Percentiles rank a stretch among this genome's conserved stretches.
phyloP scores from a whole-genome alignment of 2,329 filamentous ascomycete genomes.

The Emmonsiellopsis sp. region DNA sequence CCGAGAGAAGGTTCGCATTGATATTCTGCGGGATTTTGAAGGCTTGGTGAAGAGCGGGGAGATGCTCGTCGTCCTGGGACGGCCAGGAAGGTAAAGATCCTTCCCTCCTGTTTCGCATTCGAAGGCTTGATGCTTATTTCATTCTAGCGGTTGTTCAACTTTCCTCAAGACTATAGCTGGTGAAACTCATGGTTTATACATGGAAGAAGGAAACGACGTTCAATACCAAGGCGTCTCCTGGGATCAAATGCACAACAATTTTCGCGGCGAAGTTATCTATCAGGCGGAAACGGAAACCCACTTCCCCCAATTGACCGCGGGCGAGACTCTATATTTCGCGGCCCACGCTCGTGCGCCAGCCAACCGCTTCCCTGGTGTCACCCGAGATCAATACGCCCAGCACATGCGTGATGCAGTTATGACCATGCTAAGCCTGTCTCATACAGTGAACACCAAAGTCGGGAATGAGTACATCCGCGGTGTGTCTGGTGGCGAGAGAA shows the following conservation, averaged over 20 bases:
- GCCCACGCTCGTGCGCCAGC: slow-evolving; percentile 80
- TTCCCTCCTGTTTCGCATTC: neutral
- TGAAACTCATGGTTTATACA: slow-evolving; percentile 72
- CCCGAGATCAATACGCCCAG: slow-evolving; percentile 25
- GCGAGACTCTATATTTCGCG: slow-evolving; percentile 78
- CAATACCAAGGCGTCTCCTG: slow-evolving; percentile 59
- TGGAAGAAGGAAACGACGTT: slow-evolving; percentile 62
- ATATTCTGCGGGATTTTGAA: slow-evolving; percentile 57
- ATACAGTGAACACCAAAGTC: slow-evolving; percentile 76
- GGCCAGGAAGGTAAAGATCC: slow-evolving; percentile 31
- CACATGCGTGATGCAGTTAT: slow-evolving; percentile 39
- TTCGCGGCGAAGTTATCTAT: slow-evolving; percentile 76
- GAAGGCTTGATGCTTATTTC: neutral
- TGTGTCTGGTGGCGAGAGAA: slow-evolving; percentile 69
- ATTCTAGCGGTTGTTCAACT: slow-evolving; percentile 55
- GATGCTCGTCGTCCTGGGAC: slow-evolving; percentile 49
- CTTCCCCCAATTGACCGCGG: slow-evolving; percentile 75
- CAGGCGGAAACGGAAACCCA: slow-evolving; percentile 83
- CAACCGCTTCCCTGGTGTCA: slow-evolving; percentile 52
- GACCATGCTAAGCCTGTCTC: slow-evolving; percentile 39
- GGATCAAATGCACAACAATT: slow-evolving; percentile 42
- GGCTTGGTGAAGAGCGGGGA: slow-evolving; percentile 52
- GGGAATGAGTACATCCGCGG: slow-evolving; percentile 74
- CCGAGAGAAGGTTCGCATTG: slow-evolving; percentile 36
- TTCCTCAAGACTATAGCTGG: slow-evolving; percentile 78